phyloP scores from a whole-genome alignment of 1,139 yeast species.

The Hyphopichia khmerensis region DNA sequence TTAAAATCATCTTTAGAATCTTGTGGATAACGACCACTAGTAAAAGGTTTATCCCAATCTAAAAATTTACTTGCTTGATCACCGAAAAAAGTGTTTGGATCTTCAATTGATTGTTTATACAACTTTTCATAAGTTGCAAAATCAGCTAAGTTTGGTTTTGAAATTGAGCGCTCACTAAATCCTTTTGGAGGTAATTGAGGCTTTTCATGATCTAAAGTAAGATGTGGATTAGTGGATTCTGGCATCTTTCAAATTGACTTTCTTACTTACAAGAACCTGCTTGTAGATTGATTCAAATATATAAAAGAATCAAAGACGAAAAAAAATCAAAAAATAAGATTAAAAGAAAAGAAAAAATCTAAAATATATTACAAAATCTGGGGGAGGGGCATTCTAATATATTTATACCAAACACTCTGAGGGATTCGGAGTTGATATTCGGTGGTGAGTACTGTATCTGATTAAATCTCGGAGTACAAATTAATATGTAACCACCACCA shows the following conservation, averaged over 20 bases:
- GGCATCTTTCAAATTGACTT: too few relatives aligned
- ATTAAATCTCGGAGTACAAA: too few relatives aligned
- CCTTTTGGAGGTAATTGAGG: slow-evolving; percentile 54
- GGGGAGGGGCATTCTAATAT: not conserved
- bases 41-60: slow-evolving; percentile 66
- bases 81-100: slow-evolving; percentile 67
- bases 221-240: slow-evolving; percentile 20
- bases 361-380: not conserved
- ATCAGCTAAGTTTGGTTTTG: slow-evolving; percentile 48
- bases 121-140: slow-evolving; percentile 57
- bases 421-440: too few relatives aligned
- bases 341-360: not conserved
- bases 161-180: slow-evolving; percentile 48
- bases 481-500: too few relatives aligned
- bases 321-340: not conserved
- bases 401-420: not conserved
- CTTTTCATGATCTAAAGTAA: slow-evolving; percentile 44
- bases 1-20: slow-evolving; percentile 51
- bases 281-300: not conserved
- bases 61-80: slow-evolving; percentile 55
- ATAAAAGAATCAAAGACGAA: too few relatives aligned
- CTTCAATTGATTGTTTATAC: slow-evolving; percentile 66
- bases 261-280: too few relatives aligned
- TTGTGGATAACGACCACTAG: slow-evolving; percentile 54
- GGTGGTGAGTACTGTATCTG: too few relatives aligned